Conservation (phyloP, 345 rosid species). For the Ceriops zippeliana region DNA sequence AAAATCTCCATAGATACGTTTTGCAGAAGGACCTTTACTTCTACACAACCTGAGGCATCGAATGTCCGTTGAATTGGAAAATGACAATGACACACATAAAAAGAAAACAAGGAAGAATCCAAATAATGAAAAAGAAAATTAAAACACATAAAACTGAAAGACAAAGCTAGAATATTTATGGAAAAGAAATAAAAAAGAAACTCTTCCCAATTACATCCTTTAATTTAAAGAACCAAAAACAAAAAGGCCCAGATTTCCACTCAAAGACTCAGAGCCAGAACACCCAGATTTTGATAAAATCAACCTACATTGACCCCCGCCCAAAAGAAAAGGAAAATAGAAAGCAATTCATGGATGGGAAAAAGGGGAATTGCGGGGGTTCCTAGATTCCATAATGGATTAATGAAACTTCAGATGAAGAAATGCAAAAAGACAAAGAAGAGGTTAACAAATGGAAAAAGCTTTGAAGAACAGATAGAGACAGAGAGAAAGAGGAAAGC, state of each 20-base stretch:
- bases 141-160: neutral
- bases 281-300: constrained; percentile 22
- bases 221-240: neutral
- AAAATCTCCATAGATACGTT: neutral
- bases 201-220: constrained; percentile 16
- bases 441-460: neutral
- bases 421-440: neutral
- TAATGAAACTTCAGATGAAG: neutral
- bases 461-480: neutral
- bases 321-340: constrained; percentile 5
- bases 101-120: neutral
- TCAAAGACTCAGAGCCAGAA: constrained; percentile 3
- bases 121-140: neutral
- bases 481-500: neutral
- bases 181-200: neutral
- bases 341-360: neutral
- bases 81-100: neutral
- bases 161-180: neutral
- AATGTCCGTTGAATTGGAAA: neutral
- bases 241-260: constrained; percentile 6
- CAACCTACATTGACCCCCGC: constrained; percentile 32
- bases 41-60: neutral
- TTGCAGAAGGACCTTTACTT: neutral
- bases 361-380: neutral
- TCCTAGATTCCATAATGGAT: neutral